A percentile compares a stretch with the other conserved stretches of the same genome.
These are phyloP conservation scores for Diplocarpon rosae DNA, from an alignment of 2,329 filamentous ascomycete species.

Conservation along the genomic window DNA sequence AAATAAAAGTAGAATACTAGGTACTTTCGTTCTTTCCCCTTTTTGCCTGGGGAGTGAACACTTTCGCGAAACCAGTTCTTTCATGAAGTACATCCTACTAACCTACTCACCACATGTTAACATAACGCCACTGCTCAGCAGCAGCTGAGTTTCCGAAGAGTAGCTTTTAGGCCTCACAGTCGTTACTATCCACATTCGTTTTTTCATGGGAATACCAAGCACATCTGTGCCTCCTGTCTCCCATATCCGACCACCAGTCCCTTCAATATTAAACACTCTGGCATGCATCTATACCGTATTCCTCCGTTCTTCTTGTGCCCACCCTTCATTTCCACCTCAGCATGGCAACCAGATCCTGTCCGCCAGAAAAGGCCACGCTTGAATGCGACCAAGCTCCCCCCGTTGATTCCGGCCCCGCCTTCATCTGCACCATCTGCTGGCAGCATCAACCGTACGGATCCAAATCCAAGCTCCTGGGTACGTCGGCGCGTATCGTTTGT, in stretches of 20 bases:
- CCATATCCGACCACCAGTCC: neutral
- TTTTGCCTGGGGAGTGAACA: no score
- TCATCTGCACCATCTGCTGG: conserved; percentile 48
- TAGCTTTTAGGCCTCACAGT: conserved; percentile 2
- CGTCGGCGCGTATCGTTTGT: conserved; percentile 39
- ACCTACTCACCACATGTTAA: neutral
- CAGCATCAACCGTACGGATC: conserved; percentile 29
- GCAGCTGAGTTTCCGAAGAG: neutral
- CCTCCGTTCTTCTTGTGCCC: neutral
- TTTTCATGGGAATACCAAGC: neutral
- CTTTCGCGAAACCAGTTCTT: no score
- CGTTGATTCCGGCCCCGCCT: conserved; percentile 23
- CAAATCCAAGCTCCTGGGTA: conserved; percentile 32
- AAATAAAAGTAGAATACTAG: no score
- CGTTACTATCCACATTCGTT: neutral
- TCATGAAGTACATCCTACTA: neutral
- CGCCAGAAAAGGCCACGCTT: neutral
- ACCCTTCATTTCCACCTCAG: neutral
- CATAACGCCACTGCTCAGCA: neutral
- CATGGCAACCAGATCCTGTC: neutral
- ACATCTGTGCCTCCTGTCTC: neutral
- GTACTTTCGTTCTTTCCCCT: no score
- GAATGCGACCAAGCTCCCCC: neutral
- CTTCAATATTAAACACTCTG: neutral
- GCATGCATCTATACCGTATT: neutral